Conservation (phyloP, 257 asterid genomes). For the Solanum lycopersicoides region DNA sequence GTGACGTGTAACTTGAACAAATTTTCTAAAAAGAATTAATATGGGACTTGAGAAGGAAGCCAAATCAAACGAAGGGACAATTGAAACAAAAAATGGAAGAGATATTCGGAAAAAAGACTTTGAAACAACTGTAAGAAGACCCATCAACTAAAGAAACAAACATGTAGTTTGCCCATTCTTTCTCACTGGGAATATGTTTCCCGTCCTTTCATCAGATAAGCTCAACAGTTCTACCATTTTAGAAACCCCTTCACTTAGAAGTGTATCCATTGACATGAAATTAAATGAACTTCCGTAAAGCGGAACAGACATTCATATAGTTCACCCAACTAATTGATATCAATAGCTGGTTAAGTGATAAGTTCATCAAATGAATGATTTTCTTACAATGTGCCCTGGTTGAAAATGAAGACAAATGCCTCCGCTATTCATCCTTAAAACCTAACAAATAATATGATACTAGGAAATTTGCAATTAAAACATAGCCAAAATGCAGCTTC, state of each 20-base stretch:
- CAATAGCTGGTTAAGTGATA: not conserved
- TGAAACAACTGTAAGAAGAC: not conserved
- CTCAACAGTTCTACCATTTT: not conserved
- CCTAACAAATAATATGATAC: not conserved
- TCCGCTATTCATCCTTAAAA: not conserved
- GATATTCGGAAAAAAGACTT: not conserved
- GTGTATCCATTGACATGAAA: not conserved
- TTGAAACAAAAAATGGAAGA: not conserved
- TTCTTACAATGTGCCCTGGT: not conserved
- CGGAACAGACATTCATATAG: not conserved
- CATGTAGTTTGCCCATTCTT: not conserved
- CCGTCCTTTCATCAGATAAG: not conserved
- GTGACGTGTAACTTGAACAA: not conserved
- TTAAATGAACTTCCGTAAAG: not conserved
- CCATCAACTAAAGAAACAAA: not conserved
- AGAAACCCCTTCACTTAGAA: not conserved
- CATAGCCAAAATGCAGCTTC: not conserved
- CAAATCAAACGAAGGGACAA: not conserved
- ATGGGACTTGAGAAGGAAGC: not conserved
- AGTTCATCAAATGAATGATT: not conserved
- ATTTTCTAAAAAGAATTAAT: not conserved
- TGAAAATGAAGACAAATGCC: not conserved
- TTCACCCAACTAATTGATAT: not conserved
- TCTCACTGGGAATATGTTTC: not conserved
- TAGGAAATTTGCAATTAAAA: not conserved